These are phyloP conservation scores for Candida loeiensis DNA, from an alignment of 805 yeast genomes.

Conservation along the genomic window DNA sequence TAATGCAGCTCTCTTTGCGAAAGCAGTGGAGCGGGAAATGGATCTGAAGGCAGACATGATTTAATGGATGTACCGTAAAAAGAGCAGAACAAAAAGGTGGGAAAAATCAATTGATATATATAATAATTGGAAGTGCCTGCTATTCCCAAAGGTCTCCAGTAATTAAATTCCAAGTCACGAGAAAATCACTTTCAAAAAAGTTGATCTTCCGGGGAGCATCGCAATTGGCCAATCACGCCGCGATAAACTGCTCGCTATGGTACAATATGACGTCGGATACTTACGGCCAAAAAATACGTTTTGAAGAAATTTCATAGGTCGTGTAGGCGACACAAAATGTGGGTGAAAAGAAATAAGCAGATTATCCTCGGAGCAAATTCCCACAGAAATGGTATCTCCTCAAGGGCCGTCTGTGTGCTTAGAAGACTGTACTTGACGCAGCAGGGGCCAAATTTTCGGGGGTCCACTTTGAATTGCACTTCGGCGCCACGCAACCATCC, in stretches of 20 bases:
- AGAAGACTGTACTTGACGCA: too few species aligned
- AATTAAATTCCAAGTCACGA: constrained; percentile 3
- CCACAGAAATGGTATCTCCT: too few species aligned
- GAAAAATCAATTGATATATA: constrained; percentile 15
- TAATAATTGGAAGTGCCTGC: constrained; percentile 2
- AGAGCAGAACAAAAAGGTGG: constrained; percentile 12
- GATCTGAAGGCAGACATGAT: constrained; percentile 36
- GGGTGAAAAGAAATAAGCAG: constrained; percentile 5
- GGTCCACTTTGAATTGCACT: too few species aligned
- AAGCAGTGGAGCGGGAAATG: constrained; percentile 32
- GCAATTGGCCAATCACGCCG: constrained; percentile 10
- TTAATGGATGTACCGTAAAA: constrained; percentile 12
- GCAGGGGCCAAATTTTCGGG: too few species aligned
- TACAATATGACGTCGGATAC: constrained; percentile 5
- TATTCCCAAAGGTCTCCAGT: constrained; percentile 5
- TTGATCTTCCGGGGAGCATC: constrained; percentile 5
- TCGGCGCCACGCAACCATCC: too few species aligned
- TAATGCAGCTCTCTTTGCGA: constrained; percentile 24
- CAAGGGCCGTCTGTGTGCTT: too few species aligned
- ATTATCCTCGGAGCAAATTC: constrained; percentile 6
- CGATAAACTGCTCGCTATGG: constrained; percentile 2
- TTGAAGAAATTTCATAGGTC: constrained; percentile 5
- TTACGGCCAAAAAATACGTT: constrained; percentile 8
- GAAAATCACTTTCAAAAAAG: constrained; percentile 3
- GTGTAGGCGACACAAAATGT: constrained; percentile 4